A percentile compares a stretch with the other conserved stretches of the same genome.
These are phyloP conservation scores for Aspergillus sp. DNA, from an alignment of 2,329 filamentous ascomycete species.

Conservation along the genomic window DNA sequence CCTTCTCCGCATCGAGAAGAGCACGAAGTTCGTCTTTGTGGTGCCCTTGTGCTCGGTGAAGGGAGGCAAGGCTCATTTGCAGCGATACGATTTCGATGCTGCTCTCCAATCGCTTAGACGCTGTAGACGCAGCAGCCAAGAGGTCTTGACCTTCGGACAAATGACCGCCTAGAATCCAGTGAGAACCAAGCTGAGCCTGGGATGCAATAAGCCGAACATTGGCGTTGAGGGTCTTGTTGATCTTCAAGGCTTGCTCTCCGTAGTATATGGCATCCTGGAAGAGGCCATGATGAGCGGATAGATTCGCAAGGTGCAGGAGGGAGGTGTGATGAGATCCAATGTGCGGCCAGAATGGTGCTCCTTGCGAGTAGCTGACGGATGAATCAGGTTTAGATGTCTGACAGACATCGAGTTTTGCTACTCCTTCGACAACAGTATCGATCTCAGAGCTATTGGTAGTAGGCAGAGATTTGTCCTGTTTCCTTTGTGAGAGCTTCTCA, in stretches of 20 bases:
- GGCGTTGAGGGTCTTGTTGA: slow-evolving; percentile 65
- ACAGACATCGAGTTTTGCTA: slow-evolving; percentile 36
- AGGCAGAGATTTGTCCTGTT: slow-evolving; percentile 22
- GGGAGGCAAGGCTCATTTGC: slow-evolving; percentile 38
- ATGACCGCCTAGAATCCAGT: slow-evolving; percentile 47
- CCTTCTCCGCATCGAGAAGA: slow-evolving; percentile 45
- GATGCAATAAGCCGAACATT: slow-evolving; percentile 49
- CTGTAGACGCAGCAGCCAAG: slow-evolving; percentile 53
- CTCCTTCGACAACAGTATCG: slow-evolving; percentile 32
- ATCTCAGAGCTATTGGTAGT: slow-evolving; percentile 23
- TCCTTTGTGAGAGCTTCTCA: slow-evolving; percentile 39
- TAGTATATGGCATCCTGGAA: slow-evolving; percentile 87
- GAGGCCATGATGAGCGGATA: slow-evolving; percentile 80
- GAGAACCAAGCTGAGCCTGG: slow-evolving; percentile 42
- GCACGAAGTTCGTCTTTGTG: slow-evolving; percentile 44
- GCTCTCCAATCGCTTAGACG: slow-evolving; percentile 47
- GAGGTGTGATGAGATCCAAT: slow-evolving; percentile 68
- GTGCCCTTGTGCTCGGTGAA: slow-evolving; percentile 45
- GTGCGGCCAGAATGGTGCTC: slow-evolving; percentile 74
- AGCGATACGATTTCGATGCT: slow-evolving; percentile 51
- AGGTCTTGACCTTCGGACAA: slow-evolving; percentile 51
- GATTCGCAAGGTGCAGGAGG: slow-evolving; percentile 66
- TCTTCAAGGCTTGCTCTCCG: slow-evolving; percentile 73
- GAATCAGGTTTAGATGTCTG: slow-evolving; percentile 32
- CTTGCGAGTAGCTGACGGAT: slow-evolving; percentile 45